phyloP scores from a whole-genome alignment of 345 rosid species.

The Salix brachista region DNA sequence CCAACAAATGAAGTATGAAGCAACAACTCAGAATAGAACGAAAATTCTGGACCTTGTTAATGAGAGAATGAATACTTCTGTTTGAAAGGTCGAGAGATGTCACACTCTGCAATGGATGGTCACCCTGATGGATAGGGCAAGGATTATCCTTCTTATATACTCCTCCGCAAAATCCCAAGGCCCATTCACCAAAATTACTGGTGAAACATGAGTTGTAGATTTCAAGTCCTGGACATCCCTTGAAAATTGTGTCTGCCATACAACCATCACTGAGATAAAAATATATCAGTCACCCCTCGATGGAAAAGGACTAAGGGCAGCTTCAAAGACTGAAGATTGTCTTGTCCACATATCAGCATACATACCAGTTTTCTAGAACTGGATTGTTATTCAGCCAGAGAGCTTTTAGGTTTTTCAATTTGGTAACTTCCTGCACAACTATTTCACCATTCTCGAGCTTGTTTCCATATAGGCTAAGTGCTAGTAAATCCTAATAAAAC shows the following conservation, averaged over 20 bases:
- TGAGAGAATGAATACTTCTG: conserved; percentile 57
- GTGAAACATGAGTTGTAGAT: conserved; percentile 78
- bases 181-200: conserved; percentile 67
- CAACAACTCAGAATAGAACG: not conserved
- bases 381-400: conserved; percentile 89
- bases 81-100: conserved; percentile 73
- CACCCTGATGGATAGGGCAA: conserved; percentile 30
- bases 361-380: conserved; percentile 50
- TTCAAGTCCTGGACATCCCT: conserved; percentile 64
- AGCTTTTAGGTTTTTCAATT: conserved; percentile 64
- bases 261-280: conserved; percentile 40
- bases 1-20: not conserved
- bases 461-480: conserved; percentile 79
- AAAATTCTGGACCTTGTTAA: conserved; percentile 54
- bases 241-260: conserved; percentile 46
- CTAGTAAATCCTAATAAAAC: conserved; percentile 57
- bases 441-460: conserved; percentile 51
- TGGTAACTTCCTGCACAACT: conserved; percentile 54
- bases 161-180: conserved; percentile 79
- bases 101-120: conserved; percentile 47
- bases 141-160: conserved; percentile 64
- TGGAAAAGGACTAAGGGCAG: conserved; percentile 6
- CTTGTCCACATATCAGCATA: conserved; percentile 3
- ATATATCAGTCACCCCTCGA: conserved; percentile 11
- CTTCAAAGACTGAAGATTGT: not conserved